Conservation (phyloP, 2,329 filamentous ascomycete genomes). For the Fusarium subglutinans region DNA sequence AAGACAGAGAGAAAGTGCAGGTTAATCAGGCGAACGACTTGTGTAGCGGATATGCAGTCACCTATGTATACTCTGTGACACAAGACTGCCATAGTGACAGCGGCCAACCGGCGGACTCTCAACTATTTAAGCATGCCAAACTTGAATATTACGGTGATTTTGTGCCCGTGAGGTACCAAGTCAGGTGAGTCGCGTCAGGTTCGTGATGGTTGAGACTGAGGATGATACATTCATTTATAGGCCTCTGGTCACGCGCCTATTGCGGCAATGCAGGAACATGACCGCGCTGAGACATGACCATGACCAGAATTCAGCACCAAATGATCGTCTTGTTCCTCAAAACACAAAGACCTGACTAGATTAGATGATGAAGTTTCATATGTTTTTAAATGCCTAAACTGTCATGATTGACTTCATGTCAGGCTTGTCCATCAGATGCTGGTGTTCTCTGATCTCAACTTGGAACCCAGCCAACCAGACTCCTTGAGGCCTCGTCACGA, state of each 20-base stretch:
- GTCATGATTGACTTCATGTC: constrained; percentile 34
- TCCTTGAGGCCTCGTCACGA: constrained; percentile 8
- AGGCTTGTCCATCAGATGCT: constrained; percentile 34
- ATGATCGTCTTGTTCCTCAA: constrained; percentile 18
- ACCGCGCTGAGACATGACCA: constrained; percentile 30
- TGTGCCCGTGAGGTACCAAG: constrained; percentile 11
- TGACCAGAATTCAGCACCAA: constrained; percentile 23
- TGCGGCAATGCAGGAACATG: constrained; percentile 36
- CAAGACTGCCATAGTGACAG: constrained; percentile 13
- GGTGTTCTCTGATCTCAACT: constrained; percentile 20
- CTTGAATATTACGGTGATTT: background rate
- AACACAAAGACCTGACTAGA: constrained; percentile 20
- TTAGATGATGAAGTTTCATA: constrained; percentile 13
- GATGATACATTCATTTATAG: constrained; percentile 22
- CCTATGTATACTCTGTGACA: constrained; percentile 17
- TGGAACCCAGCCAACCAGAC: constrained; percentile 11
- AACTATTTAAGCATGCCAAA: constrained; percentile 21
- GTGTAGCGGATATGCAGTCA: constrained; percentile 31
- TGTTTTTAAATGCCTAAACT: constrained; percentile 1
- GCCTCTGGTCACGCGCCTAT: constrained; percentile 25
- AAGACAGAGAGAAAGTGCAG: background rate
- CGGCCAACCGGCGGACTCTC: background rate
- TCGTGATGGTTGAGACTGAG: constrained; percentile 29
- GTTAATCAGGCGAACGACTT: background rate
- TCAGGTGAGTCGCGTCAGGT: constrained; percentile 38